Evolutionary conservation across 2,329 filamentous ascomycete species (phyloP), one percentile per base, ranked within the genome.

Genomic region (Pyrenochaeta sp.): DNA sequence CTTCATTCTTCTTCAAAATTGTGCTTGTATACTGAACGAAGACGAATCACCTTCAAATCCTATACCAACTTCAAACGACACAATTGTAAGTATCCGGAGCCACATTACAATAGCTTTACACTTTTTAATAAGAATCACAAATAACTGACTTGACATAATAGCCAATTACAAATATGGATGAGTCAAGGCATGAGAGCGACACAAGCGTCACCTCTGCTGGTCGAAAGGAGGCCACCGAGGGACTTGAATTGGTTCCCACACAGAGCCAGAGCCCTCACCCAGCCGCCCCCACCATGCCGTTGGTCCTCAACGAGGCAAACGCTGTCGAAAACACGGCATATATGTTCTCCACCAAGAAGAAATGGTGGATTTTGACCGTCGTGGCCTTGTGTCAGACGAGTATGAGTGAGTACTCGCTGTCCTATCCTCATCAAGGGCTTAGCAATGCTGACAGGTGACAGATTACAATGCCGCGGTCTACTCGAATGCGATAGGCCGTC

Each of bases 381-480:
- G 83, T 86, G 57, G 84, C 84, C 58, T 67, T 82, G 12, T 82
- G 86, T 10, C 84, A 86, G 64, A 81, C 83, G 1, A 81, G 81
- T 13, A 77, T 85, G 55, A 71, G 67, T 85, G 80, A 61, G 77
- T 44, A 12, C 3, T 27, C 13, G 13, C 10, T 1, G 19, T 12
- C 27, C 25, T 15, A 15, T 15, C 12, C 15, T 8, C 9, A 27
- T n/a, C 4, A 12, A 15, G 10, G 10, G 10, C 15, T 13, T 19
- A 15, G 42, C 25, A 12, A 28, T 28, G 24, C 6, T 65, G 34
- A 64, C 42, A 28, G 10, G 6, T 40, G 82, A 4, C 40, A 67
- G 66, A 86, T 67, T 83, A 84, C 75, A 86, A 86, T 66, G 82
- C 84, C 0, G 83, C 82, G 2, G 77, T 86, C 12, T 86, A 85